Conservation (phyloP, 208 protist genomes). For the Leishmania gerbilli region DNA sequence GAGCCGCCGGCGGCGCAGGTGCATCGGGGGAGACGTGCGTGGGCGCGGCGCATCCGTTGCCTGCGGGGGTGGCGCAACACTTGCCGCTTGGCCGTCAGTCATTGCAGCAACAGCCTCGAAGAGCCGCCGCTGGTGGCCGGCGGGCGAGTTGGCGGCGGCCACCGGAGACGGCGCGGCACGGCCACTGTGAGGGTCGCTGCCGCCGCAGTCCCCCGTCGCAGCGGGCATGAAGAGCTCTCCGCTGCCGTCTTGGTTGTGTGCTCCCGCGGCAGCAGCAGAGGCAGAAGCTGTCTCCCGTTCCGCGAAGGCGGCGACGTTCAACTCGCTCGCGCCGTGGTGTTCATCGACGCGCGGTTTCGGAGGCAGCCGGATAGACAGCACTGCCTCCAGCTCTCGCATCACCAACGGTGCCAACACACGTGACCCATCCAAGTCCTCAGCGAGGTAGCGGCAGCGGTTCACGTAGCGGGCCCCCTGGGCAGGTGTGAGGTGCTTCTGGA, state of each 20-base stretch:
- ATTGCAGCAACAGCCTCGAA: background rate
- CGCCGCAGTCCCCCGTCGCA: background rate
- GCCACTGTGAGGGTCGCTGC: background rate
- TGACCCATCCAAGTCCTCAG: slow-evolving; percentile 22
- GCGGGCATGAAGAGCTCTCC: background rate
- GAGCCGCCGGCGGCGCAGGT: background rate
- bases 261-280: background rate
- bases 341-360: background rate
- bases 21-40: slow-evolving; percentile 11
- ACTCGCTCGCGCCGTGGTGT: background rate
- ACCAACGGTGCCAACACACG: slow-evolving; percentile 17
- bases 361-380: slow-evolving; percentile 13
- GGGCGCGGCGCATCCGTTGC: background rate
- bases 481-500: slow-evolving; percentile 6
- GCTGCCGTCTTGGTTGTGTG: background rate
- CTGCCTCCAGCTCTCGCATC: slow-evolving; percentile 6
- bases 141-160: background rate
- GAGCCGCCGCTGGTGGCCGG: background rate
- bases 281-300: background rate
- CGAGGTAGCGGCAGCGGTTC: slow-evolving; percentile 16
- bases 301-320: background rate
- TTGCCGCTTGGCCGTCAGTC: background rate
- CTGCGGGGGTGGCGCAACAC: background rate
- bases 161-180: background rate
- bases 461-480: slow-evolving; percentile 16